Evolutionary conservation across 345 rosid genomes (phyloP).

Genomic region (Populus ilicifolia): DNA sequence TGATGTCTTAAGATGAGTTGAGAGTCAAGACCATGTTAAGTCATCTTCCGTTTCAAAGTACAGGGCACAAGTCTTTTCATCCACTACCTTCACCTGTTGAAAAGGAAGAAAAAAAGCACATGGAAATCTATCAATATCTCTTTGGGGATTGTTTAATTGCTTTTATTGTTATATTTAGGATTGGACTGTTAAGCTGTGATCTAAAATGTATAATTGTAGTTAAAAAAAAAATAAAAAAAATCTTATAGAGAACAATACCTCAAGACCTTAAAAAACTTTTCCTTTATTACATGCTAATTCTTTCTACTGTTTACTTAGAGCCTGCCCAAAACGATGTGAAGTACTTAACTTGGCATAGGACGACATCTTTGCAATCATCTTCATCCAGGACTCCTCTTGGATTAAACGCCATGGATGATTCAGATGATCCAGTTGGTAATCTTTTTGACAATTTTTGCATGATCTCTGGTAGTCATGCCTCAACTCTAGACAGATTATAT

Average conservation of each 20-base stretch:
- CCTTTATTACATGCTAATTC: constrained; percentile 19
- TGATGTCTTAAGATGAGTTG: too few species aligned
- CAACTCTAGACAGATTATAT: constrained; percentile 82
- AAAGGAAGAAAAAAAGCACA: not conserved
- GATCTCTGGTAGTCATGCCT: constrained; percentile 94
- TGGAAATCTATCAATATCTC: not conserved
- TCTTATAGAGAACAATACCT: not conserved
- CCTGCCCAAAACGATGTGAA: constrained; percentile 57
- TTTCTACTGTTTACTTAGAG: constrained; percentile 42
- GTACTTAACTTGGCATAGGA: constrained; percentile 93
- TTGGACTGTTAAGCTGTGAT: not conserved
- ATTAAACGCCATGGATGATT: constrained; percentile 49
- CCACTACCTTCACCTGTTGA: not conserved
- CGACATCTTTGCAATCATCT: constrained; percentile 73
- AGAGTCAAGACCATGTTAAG: too few species aligned
- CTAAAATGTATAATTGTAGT: not conserved
- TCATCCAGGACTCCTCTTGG: constrained; percentile 71
- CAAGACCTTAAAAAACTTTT: not conserved
- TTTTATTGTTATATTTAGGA: not conserved
- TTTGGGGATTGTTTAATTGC: not conserved
- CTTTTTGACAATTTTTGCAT: constrained; percentile 66
- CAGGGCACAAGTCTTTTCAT: not conserved
- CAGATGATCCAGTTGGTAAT: constrained; percentile 56
- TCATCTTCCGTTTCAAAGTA: not conserved
- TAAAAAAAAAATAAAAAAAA: not conserved